phyloP scores from a whole-genome alignment of 805 yeast genomes.

The Pichia nanzhaoensis region DNA sequence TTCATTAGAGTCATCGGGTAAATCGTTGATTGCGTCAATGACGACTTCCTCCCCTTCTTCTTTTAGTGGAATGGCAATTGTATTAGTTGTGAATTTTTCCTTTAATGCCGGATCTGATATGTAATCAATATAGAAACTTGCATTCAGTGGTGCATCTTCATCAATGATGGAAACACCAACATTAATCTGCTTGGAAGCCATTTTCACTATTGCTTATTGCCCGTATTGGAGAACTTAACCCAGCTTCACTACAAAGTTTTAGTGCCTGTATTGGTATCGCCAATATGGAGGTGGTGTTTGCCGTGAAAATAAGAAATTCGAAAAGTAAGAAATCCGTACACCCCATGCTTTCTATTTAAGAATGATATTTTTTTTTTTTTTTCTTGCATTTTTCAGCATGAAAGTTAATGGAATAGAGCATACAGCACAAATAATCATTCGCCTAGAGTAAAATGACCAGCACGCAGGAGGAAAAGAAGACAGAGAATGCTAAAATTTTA shows the following conservation, averaged over 20 bases:
- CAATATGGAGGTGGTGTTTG: too few species aligned
- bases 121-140: constrained; percentile 22
- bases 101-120: constrained; percentile 17
- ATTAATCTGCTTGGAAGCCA: constrained; percentile 2
- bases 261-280: too few species aligned
- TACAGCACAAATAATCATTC: too few species aligned
- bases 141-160: constrained; percentile 20
- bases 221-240: too few species aligned
- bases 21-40: constrained; percentile 70
- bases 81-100: constrained; percentile 22
- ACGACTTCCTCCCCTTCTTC: constrained; percentile 81
- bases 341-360: constrained; percentile 2
- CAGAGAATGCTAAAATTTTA: not conserved
- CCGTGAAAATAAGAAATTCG: too few species aligned
- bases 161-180: not conserved
- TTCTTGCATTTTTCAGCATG: not conserved
- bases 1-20: constrained; percentile 87
- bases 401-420: too few species aligned
- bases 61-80: constrained; percentile 55
- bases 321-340: constrained; percentile 4
- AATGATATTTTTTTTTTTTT: not conserved
- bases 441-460: too few species aligned
- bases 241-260: too few species aligned
- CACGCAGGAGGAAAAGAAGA: not conserved
- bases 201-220: not conserved